Evolutionary conservation across 2,329 filamentous ascomycete species (phyloP), one percentile per base, ranked within the genome.

Genomic region (Venturia asperata): DNA sequence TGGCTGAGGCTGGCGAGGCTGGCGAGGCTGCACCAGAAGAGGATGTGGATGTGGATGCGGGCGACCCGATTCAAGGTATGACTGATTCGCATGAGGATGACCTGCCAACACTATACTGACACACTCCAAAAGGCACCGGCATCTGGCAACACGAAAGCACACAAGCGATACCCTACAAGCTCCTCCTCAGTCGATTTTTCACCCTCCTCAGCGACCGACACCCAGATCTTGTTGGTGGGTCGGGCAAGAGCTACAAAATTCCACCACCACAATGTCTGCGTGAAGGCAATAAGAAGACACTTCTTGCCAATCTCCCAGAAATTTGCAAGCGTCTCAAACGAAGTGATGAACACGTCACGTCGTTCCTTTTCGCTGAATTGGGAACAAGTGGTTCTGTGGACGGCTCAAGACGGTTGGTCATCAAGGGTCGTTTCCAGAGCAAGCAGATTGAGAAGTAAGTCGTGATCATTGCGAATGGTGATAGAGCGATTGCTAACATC

Each of bases 271-370:
- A 99, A 82, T 97, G 94, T 81, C 87, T 97, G 75, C 92, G 94
- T 81, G 94, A 99, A 92, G 94, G 94, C 77, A 99, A 99, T 87
- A 95, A 96, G 86, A 96, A 96, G 88, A 99, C 94, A 68, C 96
- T 99, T 74, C 99, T 99, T 74, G 94, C 93, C 82, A 99, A 99
- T 82, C 94, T 99, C 75, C 87, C 91, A 76, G 94, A 99, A 77
- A 97, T 99, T 74, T 96, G 92, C 85, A 96, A 96, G 85, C 87
- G 93, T 73, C 97, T 99, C 92, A 99, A 99, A 87, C 87, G 94
- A 77, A 92, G 90, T 69, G 93, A 97, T 75, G 94, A 99, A 80
- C 94, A 97, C 81, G 90, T 99, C 70, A 97, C 92, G 64, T 89
- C 93, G 72, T 97, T 97, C 82, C 81, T 99, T 77, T 97, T 99